A percentile compares a stretch with the other conserved stretches of the same genome.
phyloP scores from a whole-genome alignment of 176 grass and related monocot species.

The Oryza punctata region DNA sequence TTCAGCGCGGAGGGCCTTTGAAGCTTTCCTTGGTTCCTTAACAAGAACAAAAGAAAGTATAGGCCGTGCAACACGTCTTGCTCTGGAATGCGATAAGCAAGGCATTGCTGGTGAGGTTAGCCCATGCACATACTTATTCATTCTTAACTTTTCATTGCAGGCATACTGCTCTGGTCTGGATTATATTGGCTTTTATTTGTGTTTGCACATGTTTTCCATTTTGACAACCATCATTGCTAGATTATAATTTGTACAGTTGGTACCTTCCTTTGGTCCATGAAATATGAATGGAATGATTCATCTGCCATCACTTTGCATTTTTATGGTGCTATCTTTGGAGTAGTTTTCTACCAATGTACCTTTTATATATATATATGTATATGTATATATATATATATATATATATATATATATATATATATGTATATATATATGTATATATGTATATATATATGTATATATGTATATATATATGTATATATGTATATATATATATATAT shows the following conservation, averaged over 20 bases:
- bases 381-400: too few species aligned
- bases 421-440: too few species aligned
- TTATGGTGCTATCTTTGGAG: slow-evolving; percentile 7
- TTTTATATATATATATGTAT: too few species aligned
- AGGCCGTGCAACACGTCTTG: slow-evolving; percentile 87
- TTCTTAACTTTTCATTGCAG: slow-evolving; percentile 32
- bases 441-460: too few species aligned
- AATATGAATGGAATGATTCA: slow-evolving; percentile 14
- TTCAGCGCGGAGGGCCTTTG: slow-evolving; percentile 71
- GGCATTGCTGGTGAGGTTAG: slow-evolving; percentile 95
- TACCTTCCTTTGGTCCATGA: slow-evolving; percentile 19
- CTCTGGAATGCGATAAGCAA: slow-evolving; percentile 93
- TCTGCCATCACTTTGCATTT: background rate
- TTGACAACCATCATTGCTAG: slow-evolving; percentile 12
- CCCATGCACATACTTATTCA: slow-evolving; percentile 29
- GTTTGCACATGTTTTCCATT: background rate
- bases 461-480: too few species aligned
- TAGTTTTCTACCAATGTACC: slow-evolving; percentile 6
- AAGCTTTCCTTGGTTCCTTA: slow-evolving; percentile 75
- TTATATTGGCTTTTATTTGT: slow-evolving; percentile 32
- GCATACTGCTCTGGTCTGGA: background rate
- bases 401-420: too few species aligned
- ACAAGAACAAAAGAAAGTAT: slow-evolving; percentile 97
- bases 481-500: too few species aligned
- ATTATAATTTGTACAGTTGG: slow-evolving; percentile 27